Conservation (phyloP, 306 rosid genomes). For the Nissolia schottii region DNA sequence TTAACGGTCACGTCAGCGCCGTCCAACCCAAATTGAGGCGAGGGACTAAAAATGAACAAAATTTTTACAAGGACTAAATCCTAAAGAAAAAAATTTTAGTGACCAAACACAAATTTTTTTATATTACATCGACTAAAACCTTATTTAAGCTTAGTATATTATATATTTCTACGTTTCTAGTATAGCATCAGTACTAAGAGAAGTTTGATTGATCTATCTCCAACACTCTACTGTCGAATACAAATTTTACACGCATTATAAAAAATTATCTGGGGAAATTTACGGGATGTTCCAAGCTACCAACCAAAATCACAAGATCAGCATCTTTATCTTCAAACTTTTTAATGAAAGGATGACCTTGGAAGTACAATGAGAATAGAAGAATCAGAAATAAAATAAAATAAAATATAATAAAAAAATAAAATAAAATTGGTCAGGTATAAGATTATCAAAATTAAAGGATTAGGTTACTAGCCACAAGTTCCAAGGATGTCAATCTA, state of each 20-base stretch:
- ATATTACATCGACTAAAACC: no score
- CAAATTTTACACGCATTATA: slow-evolving; percentile 31
- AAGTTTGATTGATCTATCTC: slow-evolving; percentile 26
- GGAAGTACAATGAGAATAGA: slow-evolving; percentile 28
- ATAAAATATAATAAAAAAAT: background rate
- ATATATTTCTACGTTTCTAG: slow-evolving; percentile 6
- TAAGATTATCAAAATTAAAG: no score
- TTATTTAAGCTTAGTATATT: no score
- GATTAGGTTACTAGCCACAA: slow-evolving; percentile 59
- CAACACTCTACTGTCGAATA: slow-evolving; percentile 25
- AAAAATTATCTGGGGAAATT: slow-evolving; percentile 59
- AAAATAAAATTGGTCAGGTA: no score
- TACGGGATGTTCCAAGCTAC: slow-evolving; percentile 88
- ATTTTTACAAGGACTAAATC: no score
- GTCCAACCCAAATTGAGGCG: no score
- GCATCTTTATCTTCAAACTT: slow-evolving; percentile 93
- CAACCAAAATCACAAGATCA: slow-evolving; percentile 81
- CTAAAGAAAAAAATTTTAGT: no score
- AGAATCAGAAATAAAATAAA: background rate
- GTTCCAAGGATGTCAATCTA: slow-evolving; percentile 77
- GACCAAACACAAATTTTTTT: no score
- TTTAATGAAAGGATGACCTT: slow-evolving; percentile 89
- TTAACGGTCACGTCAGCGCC: no score
- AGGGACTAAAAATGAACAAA: no score
- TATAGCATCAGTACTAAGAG: slow-evolving; percentile 18